Evolutionary conservation across 106 monocot genomes (phyloP).

Genomic region (Dioscorea zingiberensis): DNA sequence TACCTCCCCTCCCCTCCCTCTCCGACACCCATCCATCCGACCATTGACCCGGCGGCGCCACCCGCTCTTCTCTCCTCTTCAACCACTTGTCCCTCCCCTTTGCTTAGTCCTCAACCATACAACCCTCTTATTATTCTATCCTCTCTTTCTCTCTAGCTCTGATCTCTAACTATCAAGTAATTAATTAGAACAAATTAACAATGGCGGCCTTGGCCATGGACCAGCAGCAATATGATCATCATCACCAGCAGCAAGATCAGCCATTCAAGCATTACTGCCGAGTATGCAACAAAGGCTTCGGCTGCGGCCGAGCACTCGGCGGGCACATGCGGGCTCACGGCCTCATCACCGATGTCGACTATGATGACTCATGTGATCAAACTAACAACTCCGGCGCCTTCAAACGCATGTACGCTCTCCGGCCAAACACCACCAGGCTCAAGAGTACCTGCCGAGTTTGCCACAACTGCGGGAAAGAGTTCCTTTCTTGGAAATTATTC

Average conservation of each 20-base stretch:
- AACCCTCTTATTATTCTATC: neutral
- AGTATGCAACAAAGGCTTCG: constrained; percentile 76
- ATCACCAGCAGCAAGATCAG: constrained; percentile 10
- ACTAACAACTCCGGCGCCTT: too few relatives aligned
- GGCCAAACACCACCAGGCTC: too few relatives aligned
- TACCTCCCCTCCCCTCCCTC: neutral
- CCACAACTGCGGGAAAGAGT: constrained; percentile 62
- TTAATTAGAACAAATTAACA: too few relatives aligned
- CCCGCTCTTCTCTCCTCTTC: constrained; percentile 7
- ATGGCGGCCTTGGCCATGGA: constrained; percentile 38
- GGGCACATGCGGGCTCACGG: too few relatives aligned
- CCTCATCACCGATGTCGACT: too few relatives aligned
- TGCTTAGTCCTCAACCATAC: constrained; percentile 34
- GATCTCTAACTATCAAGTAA: too few relatives aligned
- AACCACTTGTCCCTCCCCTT: constrained; percentile 8
- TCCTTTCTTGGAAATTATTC: constrained; percentile 68
- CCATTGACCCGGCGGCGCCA: constrained; percentile 5
- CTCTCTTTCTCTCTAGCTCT: neutral
- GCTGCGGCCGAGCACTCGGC: constrained; percentile 64
- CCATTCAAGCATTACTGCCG: constrained; percentile 59
- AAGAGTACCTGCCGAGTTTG: constrained; percentile 48
- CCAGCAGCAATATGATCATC: too few relatives aligned
- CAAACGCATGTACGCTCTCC: too few relatives aligned
- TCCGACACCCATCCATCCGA: neutral
- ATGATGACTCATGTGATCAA: too few relatives aligned